Base-by-base conservation (phyloP, 805 yeast genomes). In the Hanseniaspora valbyensis region DNA sequence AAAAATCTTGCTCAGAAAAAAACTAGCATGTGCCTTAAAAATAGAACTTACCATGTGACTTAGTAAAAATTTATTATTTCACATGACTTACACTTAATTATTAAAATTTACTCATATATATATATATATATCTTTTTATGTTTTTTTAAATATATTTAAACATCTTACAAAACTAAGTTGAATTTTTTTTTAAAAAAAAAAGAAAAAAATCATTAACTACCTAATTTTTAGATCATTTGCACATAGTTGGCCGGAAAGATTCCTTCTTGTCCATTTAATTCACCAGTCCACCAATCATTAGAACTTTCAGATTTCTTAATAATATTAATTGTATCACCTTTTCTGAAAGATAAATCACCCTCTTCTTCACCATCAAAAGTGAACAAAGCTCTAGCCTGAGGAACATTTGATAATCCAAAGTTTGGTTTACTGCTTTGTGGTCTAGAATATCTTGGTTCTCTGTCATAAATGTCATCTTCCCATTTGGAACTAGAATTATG, bases 221-320 rank as follows among this genome's bases (percentile, higher is more conserved):
- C n/a, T n/a, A n/a, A n/a, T n/a, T n/a, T n/a, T n/a, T n/a, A n/a
- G n/a, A n/a, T 38, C 59, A 89, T 66, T 62, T 89, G 95, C 39
- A 90, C 96, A 62, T 90, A 90, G 64, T 90, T 90, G 2, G 98
- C 98, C 9, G 98, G 98, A 75, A 90, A 90, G 21, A 89, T 89
- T 39, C 98, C 98, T 59, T 85, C 86, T 54, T 68, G 68, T 12
- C 94, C 90, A 57, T 83, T 84, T 50, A 79, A 70, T 62, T 83
- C 79, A 25, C 98, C 98, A 0, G 96, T 87, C 98, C 98, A 92
- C 98, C 98, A 92, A 64, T 92, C 97, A 64, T 92, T 95, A 44
- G 80, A 77, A 13, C 95, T 82, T 8, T 83, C 89, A 9, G 92
- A 80, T 66, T 84, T 86, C 65, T 88, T 86, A 51, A 85, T 69